Evolutionary conservation across 1,284 basidiomycete genomes (phyloP).

Genomic region (Heterobasidion annosum): DNA sequence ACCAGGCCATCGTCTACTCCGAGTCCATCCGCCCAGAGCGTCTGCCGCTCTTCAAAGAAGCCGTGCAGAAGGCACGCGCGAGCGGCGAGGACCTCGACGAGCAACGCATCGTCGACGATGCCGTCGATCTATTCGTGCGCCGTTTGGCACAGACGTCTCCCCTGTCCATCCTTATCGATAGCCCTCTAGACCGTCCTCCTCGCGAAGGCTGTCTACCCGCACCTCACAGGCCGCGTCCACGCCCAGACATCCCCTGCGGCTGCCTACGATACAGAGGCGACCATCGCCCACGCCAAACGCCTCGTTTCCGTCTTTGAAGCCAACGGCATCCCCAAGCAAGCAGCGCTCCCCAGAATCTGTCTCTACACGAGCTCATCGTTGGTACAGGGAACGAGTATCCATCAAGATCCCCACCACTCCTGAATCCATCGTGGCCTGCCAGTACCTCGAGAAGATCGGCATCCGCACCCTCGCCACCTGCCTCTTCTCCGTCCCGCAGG

Average conservation of each 20-base stretch:
- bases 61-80: conserved; percentile 22
- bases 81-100: conserved; percentile 11
- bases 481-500: conserved; percentile 37
- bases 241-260: conserved; percentile 35
- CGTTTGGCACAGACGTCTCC: not conserved
- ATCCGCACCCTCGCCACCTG: conserved; percentile 40
- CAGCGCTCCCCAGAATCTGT: not conserved
- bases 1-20: conserved; percentile 35
- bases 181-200: conserved; percentile 31
- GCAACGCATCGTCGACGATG: conserved; percentile 25
- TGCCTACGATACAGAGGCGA: conserved; percentile 33
- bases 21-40: conserved; percentile 28
- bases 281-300: conserved; percentile 34
- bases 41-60: conserved; percentile 22
- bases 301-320: conserved; percentile 33
- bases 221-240: conserved; percentile 35
- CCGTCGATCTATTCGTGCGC: conserved; percentile 31
- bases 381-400: conserved; percentile 32
- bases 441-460: conserved; percentile 26
- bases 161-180: not conserved
- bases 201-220: conserved; percentile 34
- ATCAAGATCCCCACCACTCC: conserved; percentile 44
- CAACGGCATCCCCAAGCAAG: conserved; percentile 33
- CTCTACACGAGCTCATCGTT: not conserved
- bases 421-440: conserved; percentile 35